Conservation (phyloP, 2,329 filamentous ascomycete species). For the Colletotrichum liriopes region DNA sequence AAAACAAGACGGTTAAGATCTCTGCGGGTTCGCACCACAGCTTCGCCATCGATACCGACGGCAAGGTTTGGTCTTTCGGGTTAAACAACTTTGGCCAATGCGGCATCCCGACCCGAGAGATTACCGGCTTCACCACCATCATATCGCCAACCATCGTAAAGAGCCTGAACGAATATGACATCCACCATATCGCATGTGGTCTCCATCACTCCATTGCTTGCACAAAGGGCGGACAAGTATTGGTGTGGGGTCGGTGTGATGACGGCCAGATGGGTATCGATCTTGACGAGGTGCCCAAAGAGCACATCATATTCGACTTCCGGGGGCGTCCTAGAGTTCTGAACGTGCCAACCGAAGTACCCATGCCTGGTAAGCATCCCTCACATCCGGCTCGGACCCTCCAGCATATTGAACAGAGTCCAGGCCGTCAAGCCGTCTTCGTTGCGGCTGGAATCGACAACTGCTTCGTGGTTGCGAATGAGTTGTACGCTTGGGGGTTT, state of each 20-base stretch:
- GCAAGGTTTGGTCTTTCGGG: slow-evolving; percentile 79
- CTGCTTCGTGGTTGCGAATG: slow-evolving; percentile 21
- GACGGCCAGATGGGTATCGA: slow-evolving; percentile 70
- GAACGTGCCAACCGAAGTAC: slow-evolving; percentile 52
- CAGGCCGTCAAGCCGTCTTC: slow-evolving; percentile 44
- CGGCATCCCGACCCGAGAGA: slow-evolving; percentile 61
- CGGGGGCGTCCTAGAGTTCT: slow-evolving; percentile 77
- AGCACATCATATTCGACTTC: slow-evolving; percentile 75
- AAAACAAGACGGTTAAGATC: slow-evolving; percentile 53
- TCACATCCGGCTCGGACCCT: too few relatives aligned
- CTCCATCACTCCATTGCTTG: slow-evolving; percentile 74
- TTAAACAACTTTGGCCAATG: slow-evolving; percentile 81
- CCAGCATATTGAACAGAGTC: not conserved
- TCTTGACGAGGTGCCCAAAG: slow-evolving; percentile 63
- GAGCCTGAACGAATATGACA: slow-evolving; percentile 66
- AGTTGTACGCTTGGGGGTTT: slow-evolving; percentile 33
- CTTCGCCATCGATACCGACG: slow-evolving; percentile 76
- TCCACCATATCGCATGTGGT: slow-evolving; percentile 75
- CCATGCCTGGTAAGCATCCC: slow-evolving; percentile 46
- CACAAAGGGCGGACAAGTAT: slow-evolving; percentile 58
- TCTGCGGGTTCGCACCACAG: slow-evolving; percentile 77
- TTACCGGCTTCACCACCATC: slow-evolving; percentile 55
- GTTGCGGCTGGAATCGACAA: slow-evolving; percentile 53
- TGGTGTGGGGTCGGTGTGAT: slow-evolving; percentile 66
- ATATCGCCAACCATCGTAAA: slow-evolving; percentile 69